Base-by-base conservation (phyloP, 2,329 filamentous ascomycete species). In the Passalora sequoiae region DNA sequence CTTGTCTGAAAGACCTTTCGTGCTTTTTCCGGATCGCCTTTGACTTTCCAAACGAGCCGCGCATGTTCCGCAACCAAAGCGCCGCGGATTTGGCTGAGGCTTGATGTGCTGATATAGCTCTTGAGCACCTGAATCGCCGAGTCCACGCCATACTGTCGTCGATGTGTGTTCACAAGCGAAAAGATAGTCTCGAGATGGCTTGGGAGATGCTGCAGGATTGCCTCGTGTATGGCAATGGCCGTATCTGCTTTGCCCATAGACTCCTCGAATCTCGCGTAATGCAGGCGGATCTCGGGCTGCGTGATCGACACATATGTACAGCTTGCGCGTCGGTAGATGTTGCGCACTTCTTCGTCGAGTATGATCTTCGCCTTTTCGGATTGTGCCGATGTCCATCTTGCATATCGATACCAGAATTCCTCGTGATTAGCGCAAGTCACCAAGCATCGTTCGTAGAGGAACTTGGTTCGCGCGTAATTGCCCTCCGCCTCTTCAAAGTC, bases 391-490 rank as follows among this genome's bases (percentile, higher is more conserved):
- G 96, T 94, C 92, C 92, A 98, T 29, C 91, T 77, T 12, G 85
- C 87, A 66, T 95, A 98, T n/a, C 92, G 84, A 59, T 94, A 81
- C 92, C 92, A 98, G 66, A 97, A 94, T 62, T 97, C 91, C 38
- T 97, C 91, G 62, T 98, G 96, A 55, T 94, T 84, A 12, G 92
- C 91, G 59, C 87, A 94, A 0, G 88, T 91, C 25, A 95, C 87
- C 40, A 98, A 69, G 58, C 89, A 97, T 39, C 92, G 83, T 70
- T 98, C 92, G 63, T 98, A 97, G 22, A 98, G 70, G 60, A 92
- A 92, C 4, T 85, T 78, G 33, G 77, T 83, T 46, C 92, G 80
- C 10, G 74, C 67, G 54, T 81, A 87, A 52, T 89, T 80, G 40
- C 86, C 88, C 64, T 95, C 84, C 0, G 76, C 69, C 68, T 98